phyloP scores from a whole-genome alignment of 176 grass and related monocot genomes.

The Hsuehochloa calcarea region DNA sequence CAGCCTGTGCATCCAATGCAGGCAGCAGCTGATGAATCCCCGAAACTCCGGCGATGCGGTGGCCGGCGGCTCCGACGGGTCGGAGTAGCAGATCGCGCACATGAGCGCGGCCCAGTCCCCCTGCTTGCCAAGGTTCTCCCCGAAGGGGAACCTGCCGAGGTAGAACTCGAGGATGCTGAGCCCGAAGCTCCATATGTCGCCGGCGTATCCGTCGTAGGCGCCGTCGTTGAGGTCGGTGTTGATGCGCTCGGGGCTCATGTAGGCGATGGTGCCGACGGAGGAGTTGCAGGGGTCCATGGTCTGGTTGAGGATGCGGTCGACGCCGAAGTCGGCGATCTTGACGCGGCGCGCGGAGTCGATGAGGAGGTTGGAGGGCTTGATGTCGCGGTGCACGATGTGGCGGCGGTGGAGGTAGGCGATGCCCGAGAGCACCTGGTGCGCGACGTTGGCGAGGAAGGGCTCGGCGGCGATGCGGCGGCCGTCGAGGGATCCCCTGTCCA shows the following conservation, averaged over 20 bases:
- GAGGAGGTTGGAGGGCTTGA: conserved; percentile 94
- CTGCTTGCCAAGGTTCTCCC: conserved; percentile 73
- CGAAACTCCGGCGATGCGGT: conserved; percentile 60
- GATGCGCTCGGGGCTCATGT: conserved; percentile 99
- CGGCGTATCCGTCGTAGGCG: conserved; percentile 68
- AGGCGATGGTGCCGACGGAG: conserved; percentile 79
- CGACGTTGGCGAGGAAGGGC: too few species aligned
- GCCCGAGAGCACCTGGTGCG: conserved; percentile 37
- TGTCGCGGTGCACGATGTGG: conserved; percentile 96
- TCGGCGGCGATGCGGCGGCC: too few species aligned
- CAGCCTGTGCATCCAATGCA: conserved; percentile 90
- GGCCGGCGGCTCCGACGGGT: conserved; percentile 47
- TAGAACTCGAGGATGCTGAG: conserved; percentile 99
- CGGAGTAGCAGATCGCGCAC: conserved; percentile 74
- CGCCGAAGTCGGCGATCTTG: conserved; percentile 95
- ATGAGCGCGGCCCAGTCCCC: conserved; percentile 91
- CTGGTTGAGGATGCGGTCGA: conserved; percentile 73
- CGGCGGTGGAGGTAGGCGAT: not conserved
- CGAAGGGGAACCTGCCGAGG: conserved; percentile 82
- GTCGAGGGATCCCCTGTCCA: conserved; percentile 47
- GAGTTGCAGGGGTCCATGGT: conserved; percentile 97
- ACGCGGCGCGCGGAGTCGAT: conserved; percentile 61
- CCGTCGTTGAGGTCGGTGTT: conserved; percentile 94
- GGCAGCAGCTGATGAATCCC: conserved; percentile 68
- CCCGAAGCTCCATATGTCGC: conserved; percentile 95